Base-by-base conservation (phyloP, 805 yeast species). In the Candida fluviatilis region DNA sequence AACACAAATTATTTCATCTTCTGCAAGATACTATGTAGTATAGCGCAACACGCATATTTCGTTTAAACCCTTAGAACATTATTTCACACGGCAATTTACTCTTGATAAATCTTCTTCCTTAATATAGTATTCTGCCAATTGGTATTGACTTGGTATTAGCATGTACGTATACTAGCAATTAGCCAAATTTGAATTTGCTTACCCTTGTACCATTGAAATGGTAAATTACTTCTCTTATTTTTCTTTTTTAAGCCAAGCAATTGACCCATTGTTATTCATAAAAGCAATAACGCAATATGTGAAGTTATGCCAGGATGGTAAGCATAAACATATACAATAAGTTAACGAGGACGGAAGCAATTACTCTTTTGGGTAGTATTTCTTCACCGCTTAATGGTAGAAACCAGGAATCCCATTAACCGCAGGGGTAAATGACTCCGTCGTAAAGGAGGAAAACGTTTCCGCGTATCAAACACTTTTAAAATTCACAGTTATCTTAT, bases 401-500 rank as follows among this genome's bases (percentile, higher is more conserved):
- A 45, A 41, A 51, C 50, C 18, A 51, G 38, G 50, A 51, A 41
- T 51, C 56, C 56, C 56, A 51, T 42, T 54, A 43, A 23, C 56
- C 56, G 41, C 56, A 51, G 40, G 50, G 38, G 50, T 51, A 37
- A 51, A 50, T 36, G 50, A 54, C 37, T 51, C 56, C 56, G 50
- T 51, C 39, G 50, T 54, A 42, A 42, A 51, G 4, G 56, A 54
- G 21, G 56, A 54, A 15, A 52, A 54, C 38, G 50, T 41, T 1
- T 54, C 50, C 36, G 50, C 56, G 38, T 50, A 50, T 28, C 50
- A 37, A 4, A 51, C 54, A 13, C n/a, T n/a, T n/a, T n/a, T n/a
- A n/a, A n/a, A n/a, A n/a, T n/a, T n/a, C n/a, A n/a, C n/a, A n/a
- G n/a, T n/a, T n/a, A n/a, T n/a, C n/a, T n/a, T n/a, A n/a, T n/a